Conservation (phyloP, 768 basidiomycete genomes). For the Auriscalpium vulgare region DNA sequence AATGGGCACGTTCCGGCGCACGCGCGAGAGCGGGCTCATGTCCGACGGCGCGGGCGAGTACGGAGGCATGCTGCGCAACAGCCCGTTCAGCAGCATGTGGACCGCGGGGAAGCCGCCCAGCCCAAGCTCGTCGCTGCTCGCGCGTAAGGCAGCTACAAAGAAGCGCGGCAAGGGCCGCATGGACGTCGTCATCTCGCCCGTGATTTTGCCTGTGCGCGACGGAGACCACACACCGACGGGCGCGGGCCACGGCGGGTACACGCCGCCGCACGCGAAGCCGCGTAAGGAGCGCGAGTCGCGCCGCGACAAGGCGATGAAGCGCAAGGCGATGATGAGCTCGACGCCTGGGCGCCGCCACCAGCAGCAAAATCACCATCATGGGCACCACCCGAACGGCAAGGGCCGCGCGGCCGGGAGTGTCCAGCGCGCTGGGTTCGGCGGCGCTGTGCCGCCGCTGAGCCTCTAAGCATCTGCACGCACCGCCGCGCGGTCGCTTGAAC, state of each 20-base stretch:
- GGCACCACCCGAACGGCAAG: conserved; percentile 61
- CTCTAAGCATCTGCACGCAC: conserved; percentile 4
- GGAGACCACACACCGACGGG: conserved; percentile 51
- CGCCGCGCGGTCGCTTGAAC: no score
- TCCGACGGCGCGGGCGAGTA: conserved; percentile 9
- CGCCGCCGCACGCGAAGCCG: conserved; percentile 38
- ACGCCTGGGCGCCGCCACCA: conserved; percentile 26
- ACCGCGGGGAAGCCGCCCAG: conserved; percentile 11
- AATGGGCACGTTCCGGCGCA: conserved; percentile 64
- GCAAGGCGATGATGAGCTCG: conserved; percentile 41
- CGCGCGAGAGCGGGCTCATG: conserved; percentile 30
- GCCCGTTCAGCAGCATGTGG: conserved; percentile 17
- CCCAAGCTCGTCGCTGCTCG: conserved; percentile 15
- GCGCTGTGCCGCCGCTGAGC: conserved; percentile 15
- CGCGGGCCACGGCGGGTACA: conserved; percentile 20
- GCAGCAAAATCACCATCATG: conserved; percentile 45
- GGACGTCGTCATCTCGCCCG: conserved; percentile 38
- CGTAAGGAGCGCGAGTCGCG: conserved; percentile 49
- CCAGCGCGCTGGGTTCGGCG: conserved; percentile 36
- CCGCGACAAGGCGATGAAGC: conserved; percentile 54
- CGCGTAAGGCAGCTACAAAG: conserved; percentile 23
- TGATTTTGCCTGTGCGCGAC: conserved; percentile 43
- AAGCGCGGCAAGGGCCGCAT: conserved; percentile 22
- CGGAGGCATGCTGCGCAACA: conserved; percentile 9
- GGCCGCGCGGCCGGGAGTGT: conserved; percentile 44